Base-by-base conservation (phyloP, 2,329 filamentous ascomycete species). In the Neonectria neomacrospora region DNA sequence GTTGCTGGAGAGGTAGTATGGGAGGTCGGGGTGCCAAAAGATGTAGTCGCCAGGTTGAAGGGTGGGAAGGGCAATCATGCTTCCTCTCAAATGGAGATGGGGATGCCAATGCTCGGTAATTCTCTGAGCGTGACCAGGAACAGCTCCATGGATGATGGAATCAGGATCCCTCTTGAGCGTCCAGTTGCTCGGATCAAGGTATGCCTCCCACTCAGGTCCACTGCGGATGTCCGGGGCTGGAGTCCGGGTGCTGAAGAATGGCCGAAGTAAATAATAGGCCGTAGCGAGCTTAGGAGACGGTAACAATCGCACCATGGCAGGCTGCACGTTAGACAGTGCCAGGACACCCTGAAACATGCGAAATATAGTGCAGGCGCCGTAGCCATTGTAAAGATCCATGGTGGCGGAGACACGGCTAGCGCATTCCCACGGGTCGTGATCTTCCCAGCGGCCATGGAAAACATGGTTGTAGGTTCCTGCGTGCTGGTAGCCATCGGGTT, bases 261-360 rank as follows among this genome's bases (percentile, higher is more conserved):
- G 85, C 2, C 85, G 80, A 2, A 96, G 84, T 0, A 96, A 84
- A 67, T 89, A 90, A 77, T 96, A 96, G 2, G 91, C 90, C 0
- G 91, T 94, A 16, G 91, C 89, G 58, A 91, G 86, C 56, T 85
- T 83, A 0, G 92, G 92, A 66, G 92, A 93, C 1, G 94, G 89
- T 18, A 90, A 83, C 14, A 96, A 79, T 0, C 90, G 92, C 7
- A 92, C 90, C 76, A 93, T 89, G 20, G 86, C 86, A 0, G 91
- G 90, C 1, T 86, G 86, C 39, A 86, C 83, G 14, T 81, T 81
- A 12, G 83, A 85, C 45, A 87, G 78, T 3, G 85, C 85, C 6
- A 87, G 76, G 51, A 87, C 82, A 56, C 85, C 85, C 71, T 87
- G 85, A 74, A 86, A 87, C 81, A 87, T 85, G 71, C 85, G 84